Percentiles rank a stretch among this genome's conserved stretches.
phyloP scores from a whole-genome alignment of 1,284 basidiomycete species.

The Sphagnurus paluster region DNA sequence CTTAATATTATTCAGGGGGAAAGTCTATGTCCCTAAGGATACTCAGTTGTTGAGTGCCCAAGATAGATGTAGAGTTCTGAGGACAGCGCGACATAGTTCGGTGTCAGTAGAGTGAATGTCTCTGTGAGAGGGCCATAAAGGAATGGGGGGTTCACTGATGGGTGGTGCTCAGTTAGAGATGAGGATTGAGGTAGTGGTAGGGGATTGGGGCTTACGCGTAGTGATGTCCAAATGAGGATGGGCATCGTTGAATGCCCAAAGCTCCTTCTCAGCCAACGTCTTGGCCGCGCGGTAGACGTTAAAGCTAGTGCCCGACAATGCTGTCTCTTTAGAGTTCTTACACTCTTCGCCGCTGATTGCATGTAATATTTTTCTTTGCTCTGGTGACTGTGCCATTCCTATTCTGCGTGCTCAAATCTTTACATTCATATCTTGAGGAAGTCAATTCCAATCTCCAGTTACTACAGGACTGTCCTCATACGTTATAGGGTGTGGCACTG shows the following conservation, averaged over 20 bases:
- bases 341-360: too few relatives aligned
- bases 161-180: too few relatives aligned
- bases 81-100: conserved; percentile 26
- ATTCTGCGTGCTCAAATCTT: too few relatives aligned
- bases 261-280: conserved; percentile 26
- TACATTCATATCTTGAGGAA: too few relatives aligned
- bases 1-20: too few relatives aligned
- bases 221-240: conserved; percentile 28
- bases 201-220: conserved; percentile 9
- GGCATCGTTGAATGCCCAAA: conserved; percentile 29
- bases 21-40: too few relatives aligned
- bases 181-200: background rate
- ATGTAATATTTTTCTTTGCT: too few relatives aligned
- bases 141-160: conserved; percentile 26
- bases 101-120: conserved; percentile 23
- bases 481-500: too few relatives aligned
- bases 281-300: conserved; percentile 26
- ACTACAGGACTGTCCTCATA: too few relatives aligned
- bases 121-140: conserved; percentile 30
- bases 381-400: too few relatives aligned
- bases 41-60: too few relatives aligned
- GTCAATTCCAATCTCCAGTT: too few relatives aligned
- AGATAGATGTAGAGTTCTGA: conserved; percentile 29
- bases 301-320: conserved; percentile 17
- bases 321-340: conserved; percentile 24